These are phyloP conservation scores for Diaporthe citrichinensis DNA, from an alignment of 2,329 filamentous ascomycete genomes.

Conservation along the genomic window DNA sequence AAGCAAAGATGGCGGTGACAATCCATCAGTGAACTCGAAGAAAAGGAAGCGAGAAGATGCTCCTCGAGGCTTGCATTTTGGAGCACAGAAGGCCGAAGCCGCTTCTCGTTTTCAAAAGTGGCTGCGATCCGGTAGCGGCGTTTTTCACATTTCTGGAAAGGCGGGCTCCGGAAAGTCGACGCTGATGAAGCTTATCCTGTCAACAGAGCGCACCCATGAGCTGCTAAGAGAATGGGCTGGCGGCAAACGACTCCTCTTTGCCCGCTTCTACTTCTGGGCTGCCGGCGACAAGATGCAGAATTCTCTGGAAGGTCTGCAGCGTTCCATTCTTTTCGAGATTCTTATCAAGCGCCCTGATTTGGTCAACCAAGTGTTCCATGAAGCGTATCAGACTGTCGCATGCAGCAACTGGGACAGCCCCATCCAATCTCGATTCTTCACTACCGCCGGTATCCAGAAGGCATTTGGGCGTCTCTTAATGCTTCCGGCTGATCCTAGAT, in stretches of 20 bases:
- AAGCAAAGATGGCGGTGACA: not conserved
- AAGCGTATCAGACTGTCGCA: not conserved
- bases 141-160: not conserved
- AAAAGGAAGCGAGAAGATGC: too few species aligned
- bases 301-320: not conserved
- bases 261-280: not conserved
- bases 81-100: too few species aligned
- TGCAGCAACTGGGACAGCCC: not conserved
- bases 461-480: accelerated
- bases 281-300: not conserved
- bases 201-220: not conserved
- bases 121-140: not conserved
- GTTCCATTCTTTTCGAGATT: not conserved
- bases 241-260: not conserved
- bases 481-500: not conserved
- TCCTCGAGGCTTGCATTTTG: too few species aligned
- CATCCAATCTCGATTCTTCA: not conserved
- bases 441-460: not conserved
- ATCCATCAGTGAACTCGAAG: too few species aligned
- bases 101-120: not conserved
- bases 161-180: not conserved
- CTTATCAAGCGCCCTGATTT: not conserved
- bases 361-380: not conserved
- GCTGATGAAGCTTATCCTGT: not conserved
- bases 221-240: not conserved